Conservation (phyloP, 441 rosid genomes). For the Francoa sonchifolia region DNA sequence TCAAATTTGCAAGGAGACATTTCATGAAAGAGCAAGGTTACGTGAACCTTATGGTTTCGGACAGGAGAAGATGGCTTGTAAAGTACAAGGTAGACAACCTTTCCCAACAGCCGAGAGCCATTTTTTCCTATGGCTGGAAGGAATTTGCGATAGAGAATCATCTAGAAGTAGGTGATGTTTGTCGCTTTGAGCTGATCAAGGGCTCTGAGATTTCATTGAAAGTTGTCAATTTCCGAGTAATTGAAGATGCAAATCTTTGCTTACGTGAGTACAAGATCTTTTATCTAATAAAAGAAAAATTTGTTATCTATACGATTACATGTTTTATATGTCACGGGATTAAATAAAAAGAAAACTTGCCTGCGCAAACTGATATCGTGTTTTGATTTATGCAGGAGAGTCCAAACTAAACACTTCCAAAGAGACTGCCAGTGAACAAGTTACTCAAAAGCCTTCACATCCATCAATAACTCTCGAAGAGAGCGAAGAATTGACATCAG, state of each 20-base stretch:
- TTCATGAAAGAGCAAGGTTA: neutral
- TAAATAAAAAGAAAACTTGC: no score
- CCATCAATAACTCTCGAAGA: neutral
- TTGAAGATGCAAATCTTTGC: neutral
- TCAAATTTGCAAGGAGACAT: neutral
- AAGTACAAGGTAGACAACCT: neutral
- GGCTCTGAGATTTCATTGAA: neutral
- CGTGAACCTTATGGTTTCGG: neutral
- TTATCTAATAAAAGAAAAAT: neutral
- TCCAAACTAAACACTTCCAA: no score
- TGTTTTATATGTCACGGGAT: no score
- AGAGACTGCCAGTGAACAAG: neutral
- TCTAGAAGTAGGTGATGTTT: constrained; percentile 8
- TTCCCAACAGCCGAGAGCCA: no score
- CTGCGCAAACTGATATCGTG: no score
- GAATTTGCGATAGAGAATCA: constrained; percentile 7
- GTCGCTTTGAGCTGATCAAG: constrained; percentile 10
- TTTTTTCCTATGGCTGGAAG: constrained; percentile 1
- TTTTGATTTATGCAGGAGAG: no score
- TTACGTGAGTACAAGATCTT: neutral
- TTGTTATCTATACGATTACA: neutral
- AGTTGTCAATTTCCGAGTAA: constrained; percentile 5
- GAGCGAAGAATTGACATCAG: neutral
- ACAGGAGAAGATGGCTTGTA: constrained; percentile 1
- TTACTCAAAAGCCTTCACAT: neutral